Conservation (phyloP, 495 filamentous ascomycete species). For the Talaromyces borbonicus region DNA sequence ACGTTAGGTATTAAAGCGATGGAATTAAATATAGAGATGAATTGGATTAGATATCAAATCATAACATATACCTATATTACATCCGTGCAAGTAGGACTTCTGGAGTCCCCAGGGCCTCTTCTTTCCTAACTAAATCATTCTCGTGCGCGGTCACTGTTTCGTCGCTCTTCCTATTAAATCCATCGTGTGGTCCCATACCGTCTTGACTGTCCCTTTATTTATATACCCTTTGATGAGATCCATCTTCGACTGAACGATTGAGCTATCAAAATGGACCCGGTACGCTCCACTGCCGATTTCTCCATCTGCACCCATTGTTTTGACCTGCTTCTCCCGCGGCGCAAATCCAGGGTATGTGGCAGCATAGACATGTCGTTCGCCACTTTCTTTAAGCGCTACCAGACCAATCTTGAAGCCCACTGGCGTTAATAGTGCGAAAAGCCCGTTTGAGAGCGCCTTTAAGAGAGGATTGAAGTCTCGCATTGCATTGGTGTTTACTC, state of each 20-base stretch:
- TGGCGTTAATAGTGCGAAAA: constrained; percentile 14
- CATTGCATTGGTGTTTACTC: constrained; percentile 35
- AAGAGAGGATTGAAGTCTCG: constrained; percentile 14
- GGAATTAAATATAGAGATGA: too few species aligned
- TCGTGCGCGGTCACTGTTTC: constrained; percentile 7
- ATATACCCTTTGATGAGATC: constrained; percentile 26
- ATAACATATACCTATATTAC: too few species aligned
- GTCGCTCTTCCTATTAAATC: constrained; percentile 33
- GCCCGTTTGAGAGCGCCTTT: constrained; percentile 5
- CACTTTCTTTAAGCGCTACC: constrained; percentile 31
- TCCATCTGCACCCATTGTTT: constrained; percentile 36
- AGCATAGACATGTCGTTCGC: constrained; percentile 45
- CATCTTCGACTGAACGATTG: constrained; percentile 23
- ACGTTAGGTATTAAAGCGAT: too few species aligned
- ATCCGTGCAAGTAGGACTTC: too few species aligned
- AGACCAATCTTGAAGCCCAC: constrained; percentile 9
- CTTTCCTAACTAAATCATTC: too few species aligned
- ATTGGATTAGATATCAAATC: too few species aligned
- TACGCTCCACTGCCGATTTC: constrained; percentile 42
- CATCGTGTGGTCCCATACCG: constrained; percentile 41
- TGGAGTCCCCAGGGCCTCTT: too few species aligned
- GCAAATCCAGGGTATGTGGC: constrained; percentile 43
- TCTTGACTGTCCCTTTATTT: constrained; percentile 29
- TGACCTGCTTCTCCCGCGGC: constrained; percentile 16
- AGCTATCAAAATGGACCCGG: constrained; percentile 33